Percentiles rank a stretch among this genome's conserved stretches.
These are phyloP conservation scores for Termitomyces sp. DNA, from an alignment of 768 basidiomycete genomes.

Conservation along the genomic window DNA sequence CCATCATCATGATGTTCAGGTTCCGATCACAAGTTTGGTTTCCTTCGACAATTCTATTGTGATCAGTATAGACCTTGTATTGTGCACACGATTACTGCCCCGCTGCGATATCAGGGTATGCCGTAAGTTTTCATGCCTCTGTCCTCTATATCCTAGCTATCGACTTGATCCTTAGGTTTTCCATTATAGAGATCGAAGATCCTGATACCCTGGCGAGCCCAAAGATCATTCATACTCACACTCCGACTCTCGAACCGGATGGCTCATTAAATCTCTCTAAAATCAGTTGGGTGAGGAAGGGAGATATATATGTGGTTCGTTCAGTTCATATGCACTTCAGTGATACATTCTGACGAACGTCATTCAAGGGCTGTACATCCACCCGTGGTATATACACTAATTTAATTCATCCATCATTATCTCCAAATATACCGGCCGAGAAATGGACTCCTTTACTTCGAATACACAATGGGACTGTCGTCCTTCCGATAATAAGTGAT, in stretches of 20 bases:
- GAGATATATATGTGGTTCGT: background rate
- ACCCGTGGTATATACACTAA: background rate
- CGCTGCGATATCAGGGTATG: background rate
- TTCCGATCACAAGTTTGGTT: background rate
- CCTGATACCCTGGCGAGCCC: background rate
- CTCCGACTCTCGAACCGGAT: background rate
- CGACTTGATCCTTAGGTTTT: background rate
- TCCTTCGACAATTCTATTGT: background rate
- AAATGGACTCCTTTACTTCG: background rate
- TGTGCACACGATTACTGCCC: background rate
- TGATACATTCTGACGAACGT: background rate
- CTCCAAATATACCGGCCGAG: background rate
- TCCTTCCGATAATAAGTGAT: background rate
- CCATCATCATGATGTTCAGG: too few species aligned
- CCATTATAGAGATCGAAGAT: background rate
- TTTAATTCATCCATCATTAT: background rate
- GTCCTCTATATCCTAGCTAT: background rate
- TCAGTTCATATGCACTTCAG: background rate
- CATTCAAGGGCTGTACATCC: background rate
- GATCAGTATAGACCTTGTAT: background rate
- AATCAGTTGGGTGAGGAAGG: background rate
- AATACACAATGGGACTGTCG: background rate
- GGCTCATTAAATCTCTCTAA: background rate
- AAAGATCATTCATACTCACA: background rate
- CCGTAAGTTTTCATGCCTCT: background rate